Percentiles rank a stretch among this genome's conserved stretches.
phyloP scores from a whole-genome alignment of 495 filamentous ascomycete genomes.

The Hapsidospora chrysogenum region DNA sequence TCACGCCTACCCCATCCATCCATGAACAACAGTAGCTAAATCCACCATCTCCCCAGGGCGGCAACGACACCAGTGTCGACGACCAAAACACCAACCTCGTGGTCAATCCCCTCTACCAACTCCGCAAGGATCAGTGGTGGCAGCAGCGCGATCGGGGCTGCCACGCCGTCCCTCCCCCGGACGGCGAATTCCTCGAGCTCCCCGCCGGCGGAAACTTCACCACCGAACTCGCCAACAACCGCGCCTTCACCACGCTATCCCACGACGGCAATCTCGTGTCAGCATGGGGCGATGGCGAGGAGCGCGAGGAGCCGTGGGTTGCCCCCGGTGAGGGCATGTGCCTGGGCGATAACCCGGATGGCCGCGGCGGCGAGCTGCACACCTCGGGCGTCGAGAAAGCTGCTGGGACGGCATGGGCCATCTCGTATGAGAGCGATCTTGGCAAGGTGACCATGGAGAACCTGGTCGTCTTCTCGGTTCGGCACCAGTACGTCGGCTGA shows the following conservation, averaged over 20 bases:
- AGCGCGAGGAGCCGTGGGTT: conserved; percentile 28
- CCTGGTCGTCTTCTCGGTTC: conserved; percentile 32
- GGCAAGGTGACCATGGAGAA: conserved; percentile 32
- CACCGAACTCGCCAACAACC: conserved; percentile 37
- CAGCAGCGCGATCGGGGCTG: conserved; percentile 34
- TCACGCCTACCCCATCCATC: no score
- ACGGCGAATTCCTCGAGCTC: conserved; percentile 26
- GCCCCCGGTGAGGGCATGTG: conserved; percentile 17
- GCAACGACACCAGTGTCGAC: conserved; percentile 13
- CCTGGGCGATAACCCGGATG: conserved; percentile 13
- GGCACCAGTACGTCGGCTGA: conserved; percentile 16
- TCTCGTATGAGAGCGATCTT: conserved; percentile 32
- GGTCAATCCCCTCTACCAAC: conserved; percentile 26
- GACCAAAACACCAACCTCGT: conserved; percentile 24
- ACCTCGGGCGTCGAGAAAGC: conserved; percentile 24
- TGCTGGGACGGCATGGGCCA: conserved; percentile 36
- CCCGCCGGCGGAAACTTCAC: conserved; percentile 36
- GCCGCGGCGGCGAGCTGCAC: conserved; percentile 19
- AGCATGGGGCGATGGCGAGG: conserved; percentile 29
- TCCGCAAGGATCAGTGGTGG: conserved; percentile 29
- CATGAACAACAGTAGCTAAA: no score
- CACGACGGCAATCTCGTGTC: conserved; percentile 20
- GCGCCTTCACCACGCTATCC: conserved; percentile 29
- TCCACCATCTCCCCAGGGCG: conserved; percentile 11
- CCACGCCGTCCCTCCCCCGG: conserved; percentile 20